Conservation (phyloP, 306 rosid genomes). For the Lathyrus sativus region DNA sequence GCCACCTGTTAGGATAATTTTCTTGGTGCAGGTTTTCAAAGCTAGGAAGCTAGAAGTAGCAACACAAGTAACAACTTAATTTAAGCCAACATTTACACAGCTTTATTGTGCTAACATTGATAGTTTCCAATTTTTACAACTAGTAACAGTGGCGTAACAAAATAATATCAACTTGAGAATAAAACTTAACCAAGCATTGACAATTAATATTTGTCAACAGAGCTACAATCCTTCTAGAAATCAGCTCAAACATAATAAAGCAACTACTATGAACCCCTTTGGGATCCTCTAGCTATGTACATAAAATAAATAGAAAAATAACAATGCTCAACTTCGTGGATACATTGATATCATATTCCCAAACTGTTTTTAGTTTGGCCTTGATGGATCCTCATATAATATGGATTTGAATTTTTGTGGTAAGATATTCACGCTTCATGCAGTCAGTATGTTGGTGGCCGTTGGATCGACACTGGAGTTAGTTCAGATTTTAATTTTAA, state of each 20-base stretch:
- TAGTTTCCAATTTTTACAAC: slow-evolving; percentile 39
- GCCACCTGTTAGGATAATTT: too few relatives aligned
- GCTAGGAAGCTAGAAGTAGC: too few relatives aligned
- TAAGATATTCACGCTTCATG: background rate
- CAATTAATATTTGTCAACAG: slow-evolving; percentile 31
- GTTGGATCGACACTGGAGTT: background rate
- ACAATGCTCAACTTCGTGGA: slow-evolving; percentile 37
- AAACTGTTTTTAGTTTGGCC: slow-evolving; percentile 40
- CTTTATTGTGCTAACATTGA: slow-evolving; percentile 9
- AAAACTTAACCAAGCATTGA: slow-evolving; percentile 30
- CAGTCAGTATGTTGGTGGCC: background rate
- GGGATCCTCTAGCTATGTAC: slow-evolving; percentile 64
- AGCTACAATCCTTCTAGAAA: slow-evolving; percentile 33
- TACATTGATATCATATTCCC: slow-evolving; percentile 33
- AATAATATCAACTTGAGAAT: slow-evolving; percentile 36
- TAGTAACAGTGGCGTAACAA: slow-evolving; percentile 19
- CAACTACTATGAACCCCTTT: slow-evolving; percentile 50
- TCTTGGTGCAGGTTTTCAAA: too few relatives aligned
- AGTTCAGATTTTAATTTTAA: too few relatives aligned
- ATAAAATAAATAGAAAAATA: slow-evolving; percentile 41
- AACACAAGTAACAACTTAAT: background rate
- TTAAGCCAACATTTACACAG: slow-evolving; percentile 36
- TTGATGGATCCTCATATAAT: slow-evolving; percentile 16
- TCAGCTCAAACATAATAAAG: slow-evolving; percentile 40
- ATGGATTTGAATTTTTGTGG: background rate